A percentile compares a stretch with the other conserved stretches of the same genome.
phyloP scores from a whole-genome alignment of 2,329 filamentous ascomycete species.

The Pestalotiopsis sp. region DNA sequence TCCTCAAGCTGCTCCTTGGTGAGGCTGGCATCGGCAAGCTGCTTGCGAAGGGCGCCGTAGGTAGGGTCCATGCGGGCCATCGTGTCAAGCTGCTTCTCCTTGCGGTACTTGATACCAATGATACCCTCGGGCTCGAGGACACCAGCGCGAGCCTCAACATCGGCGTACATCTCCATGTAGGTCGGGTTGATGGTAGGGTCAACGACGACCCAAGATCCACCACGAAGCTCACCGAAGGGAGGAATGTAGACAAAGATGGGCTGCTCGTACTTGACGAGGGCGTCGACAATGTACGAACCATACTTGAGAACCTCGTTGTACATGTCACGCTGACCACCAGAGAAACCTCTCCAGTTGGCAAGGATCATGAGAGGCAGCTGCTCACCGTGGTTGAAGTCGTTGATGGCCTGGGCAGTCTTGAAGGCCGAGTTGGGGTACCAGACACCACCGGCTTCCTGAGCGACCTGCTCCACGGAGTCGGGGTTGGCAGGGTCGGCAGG shows the following conservation, averaged over 20 bases:
- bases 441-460: constrained; percentile 93
- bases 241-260: constrained; percentile 99
- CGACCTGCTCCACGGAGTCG: constrained; percentile 94
- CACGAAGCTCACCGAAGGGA: constrained; percentile 92
- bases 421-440: constrained; percentile 99
- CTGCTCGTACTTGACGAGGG: constrained; percentile 97
- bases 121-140: constrained; percentile 98
- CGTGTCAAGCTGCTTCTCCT: constrained; percentile 94
- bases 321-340: constrained; percentile 98
- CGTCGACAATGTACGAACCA: constrained; percentile 97
- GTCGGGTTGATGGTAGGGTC: constrained; percentile 97
- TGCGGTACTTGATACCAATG: constrained; percentile 97
- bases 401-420: constrained; percentile 99
- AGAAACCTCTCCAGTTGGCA: constrained; percentile 99
- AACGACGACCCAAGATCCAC: constrained; percentile 98
- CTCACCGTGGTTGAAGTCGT: constrained; percentile 98
- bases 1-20: constrained; percentile 72
- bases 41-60: constrained; percentile 82
- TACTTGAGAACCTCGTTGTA: constrained; percentile 99
- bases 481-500: constrained; percentile 97
- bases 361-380: constrained; percentile 98
- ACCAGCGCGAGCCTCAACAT: constrained; percentile 91
- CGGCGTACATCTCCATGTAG: constrained; percentile 99
- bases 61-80: constrained; percentile 90
- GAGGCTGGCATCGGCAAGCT: constrained; percentile 67